Evolutionary conservation across 2,329 filamentous ascomycete genomes (phyloP), one percentile per base, ranked within the genome.

Genomic region (Cercospora sp.): DNA sequence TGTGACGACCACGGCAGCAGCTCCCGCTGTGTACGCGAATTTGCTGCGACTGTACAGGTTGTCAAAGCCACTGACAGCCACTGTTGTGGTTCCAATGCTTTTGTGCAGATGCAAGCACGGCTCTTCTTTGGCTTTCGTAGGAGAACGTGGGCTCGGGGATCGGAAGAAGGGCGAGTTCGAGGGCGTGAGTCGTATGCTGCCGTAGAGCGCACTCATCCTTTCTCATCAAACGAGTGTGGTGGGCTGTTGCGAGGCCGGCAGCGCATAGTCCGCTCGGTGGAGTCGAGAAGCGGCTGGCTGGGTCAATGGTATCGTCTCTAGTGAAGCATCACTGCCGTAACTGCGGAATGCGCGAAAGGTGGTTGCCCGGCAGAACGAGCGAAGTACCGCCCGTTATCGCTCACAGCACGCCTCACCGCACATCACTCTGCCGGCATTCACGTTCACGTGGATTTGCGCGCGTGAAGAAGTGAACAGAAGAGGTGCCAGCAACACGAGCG

Each of bases 11-110:
- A 99, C 92, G n/a, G 93, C 94, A 53, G 94, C 93, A 9, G 93
- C 95, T 65, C 95, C 95, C 8, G 95, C 94, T 71, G 93, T 94
- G 78, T 97, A 95, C 65, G 93, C 93, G 80, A 98, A 97, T 61
- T 85, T 85, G 66, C 82, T 83, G 63, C 86, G 90, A 12, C 89
- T 87, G 48, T 90, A 84, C 68, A 94, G 88, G 71, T 88, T 89
- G 78, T 96, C 93, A 79, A 99, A 97, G 70, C 92, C 93, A 77
- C 91, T 94, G 48, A 93, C 90, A 4, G 91, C 91, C 73, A 85
- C 88, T 71, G 93, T 94, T 7, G 94, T 98, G 26, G 94, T 97
- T 58, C 95, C 95, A 75, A 98, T 91, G 66, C 98, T 93, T 71
- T 92, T 89, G 78, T 90, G 90, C 69, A 97, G 84, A 45, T 90